A percentile compares a stretch with the other conserved stretches of the same genome.
phyloP scores from a whole-genome alignment of 139 green algal species.

The Closterium sp. region DNA sequence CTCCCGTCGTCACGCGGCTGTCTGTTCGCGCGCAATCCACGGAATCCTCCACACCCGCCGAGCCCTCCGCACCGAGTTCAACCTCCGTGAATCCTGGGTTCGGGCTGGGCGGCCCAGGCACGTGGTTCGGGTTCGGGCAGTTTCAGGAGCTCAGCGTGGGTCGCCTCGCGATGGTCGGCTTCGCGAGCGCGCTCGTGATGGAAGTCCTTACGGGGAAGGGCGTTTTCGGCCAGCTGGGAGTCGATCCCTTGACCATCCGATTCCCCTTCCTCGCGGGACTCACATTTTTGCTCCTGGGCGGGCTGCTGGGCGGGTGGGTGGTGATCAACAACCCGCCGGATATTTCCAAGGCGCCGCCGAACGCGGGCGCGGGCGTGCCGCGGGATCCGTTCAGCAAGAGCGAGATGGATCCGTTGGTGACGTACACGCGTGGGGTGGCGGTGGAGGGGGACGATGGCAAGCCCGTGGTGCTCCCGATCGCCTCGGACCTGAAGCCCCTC shows the following conservation, averaged over 20 bases:
- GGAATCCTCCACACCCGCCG: not conserved
- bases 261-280: conserved; percentile 27
- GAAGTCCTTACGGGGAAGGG: conserved; percentile 47
- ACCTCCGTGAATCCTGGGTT: not conserved
- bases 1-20: not conserved
- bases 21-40: not conserved
- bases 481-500: conserved; percentile 12
- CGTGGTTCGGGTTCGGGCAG: conserved; percentile 34
- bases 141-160: conserved; percentile 27
- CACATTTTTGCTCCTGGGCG: conserved; percentile 25
- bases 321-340: conserved; percentile 43
- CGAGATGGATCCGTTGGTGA: conserved; percentile 16
- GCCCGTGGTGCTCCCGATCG: conserved; percentile 11
- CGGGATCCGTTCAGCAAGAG: conserved; percentile 25
- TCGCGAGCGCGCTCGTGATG: conserved; percentile 26
- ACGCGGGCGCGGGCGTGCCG: conserved; percentile 24
- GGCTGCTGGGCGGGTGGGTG: conserved; percentile 28
- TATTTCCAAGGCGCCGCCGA: conserved; percentile 30
- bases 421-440: conserved; percentile 28
- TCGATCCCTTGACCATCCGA: not conserved
- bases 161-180: conserved; percentile 36
- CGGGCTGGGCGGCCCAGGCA: conserved; percentile 11
- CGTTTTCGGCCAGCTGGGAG: conserved; percentile 30
- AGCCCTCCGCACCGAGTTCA: not conserved
- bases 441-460: conserved; percentile 19